Conservation (phyloP, 1,284 basidiomycete species). For the Pyrrhoderma noxium region DNA sequence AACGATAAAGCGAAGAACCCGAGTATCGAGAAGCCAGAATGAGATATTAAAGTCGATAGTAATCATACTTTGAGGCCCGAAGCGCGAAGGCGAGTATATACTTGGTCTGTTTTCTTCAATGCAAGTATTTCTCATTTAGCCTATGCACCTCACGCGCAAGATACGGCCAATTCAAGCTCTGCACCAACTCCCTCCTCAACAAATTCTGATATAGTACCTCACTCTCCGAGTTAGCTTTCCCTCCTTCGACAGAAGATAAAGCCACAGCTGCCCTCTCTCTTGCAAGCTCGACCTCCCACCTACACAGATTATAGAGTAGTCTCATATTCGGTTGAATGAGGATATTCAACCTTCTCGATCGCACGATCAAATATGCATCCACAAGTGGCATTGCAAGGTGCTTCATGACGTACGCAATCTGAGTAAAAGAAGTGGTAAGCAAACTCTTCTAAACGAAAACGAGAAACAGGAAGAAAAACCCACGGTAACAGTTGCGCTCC, state of each 20-base stretch:
- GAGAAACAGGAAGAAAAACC: constrained; percentile 27
- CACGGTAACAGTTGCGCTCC: constrained; percentile 88
- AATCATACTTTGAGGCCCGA: too few relatives aligned
- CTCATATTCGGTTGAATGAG: constrained; percentile 94
- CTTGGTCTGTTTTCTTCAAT: too few relatives aligned
- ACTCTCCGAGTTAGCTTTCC: too few relatives aligned
- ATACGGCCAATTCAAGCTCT: constrained; percentile 71
- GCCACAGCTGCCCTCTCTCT: constrained; percentile 50
- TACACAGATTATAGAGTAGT: constrained; percentile 86
- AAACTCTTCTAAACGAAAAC: background rate
- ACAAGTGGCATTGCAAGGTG: constrained; percentile 82
- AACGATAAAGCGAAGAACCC: background rate
- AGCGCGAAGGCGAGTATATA: too few relatives aligned
- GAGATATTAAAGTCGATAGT: background rate
- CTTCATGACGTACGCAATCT: constrained; percentile 96
- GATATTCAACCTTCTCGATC: constrained; percentile 75
- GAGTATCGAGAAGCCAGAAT: background rate
- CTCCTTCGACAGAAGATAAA: background rate
- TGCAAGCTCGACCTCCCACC: constrained; percentile 85
- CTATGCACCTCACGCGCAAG: constrained; percentile 72
- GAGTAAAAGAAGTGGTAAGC: background rate
- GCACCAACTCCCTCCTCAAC: constrained; percentile 48
- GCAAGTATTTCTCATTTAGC: constrained; percentile 75
- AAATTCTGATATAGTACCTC: constrained; percentile 26
- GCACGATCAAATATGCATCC: constrained; percentile 87